phyloP scores from a whole-genome alignment of 495 filamentous ascomycete genomes.

The Aspergillus coremiiformis region DNA sequence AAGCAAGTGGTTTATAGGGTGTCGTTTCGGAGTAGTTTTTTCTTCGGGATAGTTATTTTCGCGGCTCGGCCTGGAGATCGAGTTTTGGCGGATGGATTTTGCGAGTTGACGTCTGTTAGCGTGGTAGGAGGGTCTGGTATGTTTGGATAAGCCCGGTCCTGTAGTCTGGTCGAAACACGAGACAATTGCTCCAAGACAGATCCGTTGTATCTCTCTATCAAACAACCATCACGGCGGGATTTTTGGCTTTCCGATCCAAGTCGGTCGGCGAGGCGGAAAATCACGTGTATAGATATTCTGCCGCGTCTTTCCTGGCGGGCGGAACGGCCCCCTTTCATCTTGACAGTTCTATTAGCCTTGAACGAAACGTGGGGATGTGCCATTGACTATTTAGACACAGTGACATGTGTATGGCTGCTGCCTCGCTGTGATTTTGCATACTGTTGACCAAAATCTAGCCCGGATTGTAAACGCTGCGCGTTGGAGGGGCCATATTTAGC shows the following conservation, averaged over 20 bases:
- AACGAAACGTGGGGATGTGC: neutral
- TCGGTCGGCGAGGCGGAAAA: conserved; percentile 14
- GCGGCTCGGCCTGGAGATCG: neutral
- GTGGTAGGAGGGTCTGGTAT: neutral
- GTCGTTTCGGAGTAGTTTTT: no score
- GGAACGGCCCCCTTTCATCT: neutral
- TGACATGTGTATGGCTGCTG: neutral
- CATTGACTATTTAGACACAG: neutral
- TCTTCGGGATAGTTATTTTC: no score
- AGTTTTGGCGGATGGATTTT: neutral
- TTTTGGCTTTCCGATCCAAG: conserved; percentile 15
- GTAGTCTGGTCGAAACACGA: neutral
- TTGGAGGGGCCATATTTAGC: neutral
- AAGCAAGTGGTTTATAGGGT: no score
- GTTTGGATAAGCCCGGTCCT: neutral
- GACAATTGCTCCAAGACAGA: neutral
- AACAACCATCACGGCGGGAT: conserved; percentile 4
- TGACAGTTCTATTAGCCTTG: neutral
- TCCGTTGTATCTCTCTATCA: neutral
- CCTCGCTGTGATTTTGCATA: neutral
- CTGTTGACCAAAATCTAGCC: neutral
- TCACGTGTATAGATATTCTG: conserved; percentile 21
- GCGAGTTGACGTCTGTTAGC: neutral
- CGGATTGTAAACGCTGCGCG: conserved; percentile 5
- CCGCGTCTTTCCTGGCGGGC: conserved; percentile 4